Conservation (phyloP, 805 yeast species). For the Pichia thaimueangensis region DNA sequence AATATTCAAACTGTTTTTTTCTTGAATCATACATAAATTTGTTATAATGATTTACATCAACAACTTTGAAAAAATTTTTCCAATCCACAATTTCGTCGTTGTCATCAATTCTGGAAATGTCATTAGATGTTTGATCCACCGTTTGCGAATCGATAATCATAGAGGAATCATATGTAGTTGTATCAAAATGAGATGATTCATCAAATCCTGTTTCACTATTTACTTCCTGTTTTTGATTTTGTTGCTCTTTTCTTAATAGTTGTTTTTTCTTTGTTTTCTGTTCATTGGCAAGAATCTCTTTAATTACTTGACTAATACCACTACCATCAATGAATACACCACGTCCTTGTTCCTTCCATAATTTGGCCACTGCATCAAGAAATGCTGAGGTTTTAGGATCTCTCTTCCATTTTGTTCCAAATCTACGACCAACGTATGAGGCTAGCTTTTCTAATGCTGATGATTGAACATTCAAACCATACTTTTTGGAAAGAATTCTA, state of each 20-base stretch:
- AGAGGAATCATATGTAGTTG: constrained; percentile 8
- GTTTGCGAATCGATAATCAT: constrained; percentile 1
- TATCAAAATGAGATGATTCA: constrained; percentile 5
- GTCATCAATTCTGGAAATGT: background rate
- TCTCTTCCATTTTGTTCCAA: constrained; percentile 79
- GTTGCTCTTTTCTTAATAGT: background rate
- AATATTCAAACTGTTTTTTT: constrained; percentile 54
- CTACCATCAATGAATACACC: constrained; percentile 81
- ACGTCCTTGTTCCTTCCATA: constrained; percentile 86
- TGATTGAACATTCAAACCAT: constrained; percentile 84
- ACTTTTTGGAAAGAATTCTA: constrained; percentile 82
- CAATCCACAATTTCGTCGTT: constrained; percentile 40
- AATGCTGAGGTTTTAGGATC: constrained; percentile 53
- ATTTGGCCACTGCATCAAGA: constrained; percentile 69
- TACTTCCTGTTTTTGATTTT: background rate
- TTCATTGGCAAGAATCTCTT: constrained; percentile 35
- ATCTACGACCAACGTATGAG: constrained; percentile 64
- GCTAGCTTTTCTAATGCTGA: constrained; percentile 73
- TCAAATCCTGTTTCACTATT: constrained; percentile 6
- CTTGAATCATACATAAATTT: constrained; percentile 52
- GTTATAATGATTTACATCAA: constrained; percentile 62
- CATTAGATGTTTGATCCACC: background rate
- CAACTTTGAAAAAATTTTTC: constrained; percentile 64
- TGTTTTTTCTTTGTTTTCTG: constrained; percentile 5
- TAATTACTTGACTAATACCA: constrained; percentile 56